Evolutionary conservation across 2,329 filamentous ascomycete genomes (phyloP), one percentile per base, ranked within the genome.

Genomic region (Diplocarpon mali): DNA sequence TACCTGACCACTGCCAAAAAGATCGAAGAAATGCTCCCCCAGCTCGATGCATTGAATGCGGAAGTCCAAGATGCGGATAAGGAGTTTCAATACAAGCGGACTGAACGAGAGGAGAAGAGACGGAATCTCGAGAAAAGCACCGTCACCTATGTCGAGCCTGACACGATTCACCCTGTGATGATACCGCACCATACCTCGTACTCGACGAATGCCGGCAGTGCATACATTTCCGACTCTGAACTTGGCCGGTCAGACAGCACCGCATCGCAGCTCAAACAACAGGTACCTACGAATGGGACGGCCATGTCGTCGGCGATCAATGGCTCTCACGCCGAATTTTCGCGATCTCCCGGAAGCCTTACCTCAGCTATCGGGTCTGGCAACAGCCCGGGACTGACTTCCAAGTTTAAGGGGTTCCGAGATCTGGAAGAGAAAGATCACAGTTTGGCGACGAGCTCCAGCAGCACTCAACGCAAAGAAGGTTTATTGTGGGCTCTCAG

Each of bases 31-130:
- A 78, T 95, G 65, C 70, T 94, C 14, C 92, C 92, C 0, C 87
- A 95, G 58, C 71, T 98, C 2, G 87, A 96, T 55, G 90, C 90
- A 2, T 68, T 98, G 28, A 85, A 84, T 32, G 76, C 76, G 42
- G 90, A 96, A 63, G 92, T 98, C n/a, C 79, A 80, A 50, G 83
- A 92, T 57, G 88, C 88, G 17, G 89, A 96, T 62, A 95, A 96
- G 64, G 90, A 96, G 60, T 98, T 92, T 60, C 88, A 95, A 59
- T 86, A 96, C 47, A 87, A 95, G 60, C 75, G 89, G 42, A 86
- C 86, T n/a, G 92, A 96, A 62, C 76, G 92, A 34, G 92, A 98
- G 62, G 92, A 96, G 65, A 95, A 96, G 67, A 76, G 93, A 45
- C 76, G 92, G 43, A 76, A 84, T 14, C 68, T 98, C 11, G 92